Base-by-base conservation (phyloP, 164 flowering plant species). In the Chimonanthus salicifolius region DNA sequence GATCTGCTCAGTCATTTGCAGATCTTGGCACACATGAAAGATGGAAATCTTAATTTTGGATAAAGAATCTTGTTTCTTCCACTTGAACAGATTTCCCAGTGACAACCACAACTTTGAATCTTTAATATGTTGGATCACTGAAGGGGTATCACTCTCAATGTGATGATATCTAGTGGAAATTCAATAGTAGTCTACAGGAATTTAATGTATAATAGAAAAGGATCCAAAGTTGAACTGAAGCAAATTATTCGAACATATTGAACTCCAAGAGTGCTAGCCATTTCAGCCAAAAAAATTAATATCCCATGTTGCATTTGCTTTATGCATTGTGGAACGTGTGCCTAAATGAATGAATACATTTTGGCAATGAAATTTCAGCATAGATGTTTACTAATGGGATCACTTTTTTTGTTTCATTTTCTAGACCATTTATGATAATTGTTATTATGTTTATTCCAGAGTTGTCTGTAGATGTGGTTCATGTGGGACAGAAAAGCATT, bases 401-500 rank as follows among this genome's bases (percentile, higher is more conserved):
- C 0, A 49, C 20, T 62, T 46, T 43, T 71, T 62, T 33, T 13
- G 44, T 62, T 62, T 47, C 4, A 20, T 16, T 33, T 33, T 33
- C 33, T 33, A 33, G 33, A 33, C 33, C 33, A 47, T 62, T 71
- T 46, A 47, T 48, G 5, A 6, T n/a, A 44, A 47, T 64, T 21
- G 18, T 9, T 15, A 10, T 72, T 49, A 11, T 74, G 58, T 50
- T 49, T 77, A 15, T 80, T 72, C 71, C 88, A 96, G 98, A 80
- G 97, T 96, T 82, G 84, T 89, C 33, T 96, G 99, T 82, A 86
- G 87, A 75, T 96, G 99, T 78, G 92, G 97, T 47, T 82, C 62
- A 15, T 96, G 99, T 84, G 98, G 97, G 49, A 64, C 83, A 43
- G 87, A 87, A 75, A 94, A 92, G 83, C 88, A 82, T 78, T 82